Evolutionary conservation across 78 protist species (phyloP).

Genomic region (Dictyostelium intermedium): DNA sequence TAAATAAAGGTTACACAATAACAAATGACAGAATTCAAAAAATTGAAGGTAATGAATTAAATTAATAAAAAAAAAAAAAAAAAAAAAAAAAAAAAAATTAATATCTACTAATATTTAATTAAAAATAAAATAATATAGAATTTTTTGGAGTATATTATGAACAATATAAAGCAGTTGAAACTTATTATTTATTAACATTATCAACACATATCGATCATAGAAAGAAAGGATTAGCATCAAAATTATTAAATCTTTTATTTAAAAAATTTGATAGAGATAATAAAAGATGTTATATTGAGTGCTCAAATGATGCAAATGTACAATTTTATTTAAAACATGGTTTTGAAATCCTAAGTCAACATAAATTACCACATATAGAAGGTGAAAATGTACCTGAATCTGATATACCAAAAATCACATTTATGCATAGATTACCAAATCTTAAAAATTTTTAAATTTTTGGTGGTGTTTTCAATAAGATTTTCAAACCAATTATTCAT

Average conservation of each 20-base stretch:
- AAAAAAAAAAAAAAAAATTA: not conserved
- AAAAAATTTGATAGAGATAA: slow-evolving; percentile 48
- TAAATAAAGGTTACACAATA: not conserved
- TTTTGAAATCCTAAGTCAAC: not conserved
- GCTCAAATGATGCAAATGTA: not conserved
- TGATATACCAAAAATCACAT: slow-evolving; percentile 27
- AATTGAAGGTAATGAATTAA: slow-evolving; percentile 1
- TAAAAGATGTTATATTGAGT: slow-evolving; percentile 51
- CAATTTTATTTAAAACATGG: slow-evolving; percentile 26
- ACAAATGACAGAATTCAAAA: slow-evolving; percentile 44
- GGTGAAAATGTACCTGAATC: not conserved
- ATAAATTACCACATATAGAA: not conserved
- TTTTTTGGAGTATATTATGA: slow-evolving; percentile 18
- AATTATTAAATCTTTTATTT: slow-evolving; percentile 10
- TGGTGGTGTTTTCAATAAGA: too few species aligned
- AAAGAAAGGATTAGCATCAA: slow-evolving; percentile 46
- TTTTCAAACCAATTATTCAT: too few species aligned
- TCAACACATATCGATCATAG: slow-evolving; percentile 30
- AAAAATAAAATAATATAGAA: not conserved
- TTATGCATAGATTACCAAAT: slow-evolving; percentile 33
- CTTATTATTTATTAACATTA: slow-evolving; percentile 52
- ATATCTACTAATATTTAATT: not conserved
- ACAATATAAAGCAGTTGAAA: slow-evolving; percentile 29
- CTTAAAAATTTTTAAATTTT: not conserved
- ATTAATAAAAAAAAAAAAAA: not conserved